Percentiles rank a stretch among this genome's conserved stretches.
Conservation (phyloP, 495 filamentous ascomycete genomes). For the Trichoderma asperelloides region DNA sequence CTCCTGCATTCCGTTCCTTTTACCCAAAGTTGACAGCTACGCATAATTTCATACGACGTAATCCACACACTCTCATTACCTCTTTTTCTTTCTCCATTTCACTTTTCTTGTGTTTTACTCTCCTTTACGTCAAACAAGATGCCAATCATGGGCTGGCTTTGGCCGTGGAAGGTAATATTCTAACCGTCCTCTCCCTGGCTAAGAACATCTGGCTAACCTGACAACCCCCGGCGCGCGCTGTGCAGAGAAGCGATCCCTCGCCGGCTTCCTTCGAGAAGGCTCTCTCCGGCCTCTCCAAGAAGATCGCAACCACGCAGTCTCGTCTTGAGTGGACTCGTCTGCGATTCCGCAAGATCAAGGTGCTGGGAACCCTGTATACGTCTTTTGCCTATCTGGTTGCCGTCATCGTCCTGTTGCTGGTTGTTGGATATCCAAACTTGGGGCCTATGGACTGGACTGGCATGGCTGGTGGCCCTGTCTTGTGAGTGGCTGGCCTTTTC, state of each 20-base stretch:
- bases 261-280: conserved; percentile 89
- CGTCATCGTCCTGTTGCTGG: conserved; percentile 66
- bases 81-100: not conserved
- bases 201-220: not conserved
- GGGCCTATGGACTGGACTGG: conserved; percentile 64
- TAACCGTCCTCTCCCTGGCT: not conserved
- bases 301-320: conserved; percentile 63
- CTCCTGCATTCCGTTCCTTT: conserved; percentile 11
- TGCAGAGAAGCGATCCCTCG: conserved; percentile 69
- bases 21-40: not conserved
- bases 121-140: too few relatives aligned
- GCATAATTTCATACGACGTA: too few relatives aligned
- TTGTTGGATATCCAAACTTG: conserved; percentile 79
- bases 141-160: too few relatives aligned
- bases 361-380: conserved; percentile 82
- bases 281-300: conserved; percentile 67
- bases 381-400: conserved; percentile 84
- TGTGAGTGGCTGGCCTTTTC: conserved; percentile 41
- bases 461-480: conserved; percentile 66
- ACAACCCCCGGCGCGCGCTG: not conserved
- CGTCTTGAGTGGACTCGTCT: conserved; percentile 64
- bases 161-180: too few relatives aligned
- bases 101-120: not conserved
- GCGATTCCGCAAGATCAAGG: conserved; percentile 67
- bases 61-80: conserved; percentile 6